Conservation (phyloP, 345 rosid species). For the Nasturtium officinale region DNA sequence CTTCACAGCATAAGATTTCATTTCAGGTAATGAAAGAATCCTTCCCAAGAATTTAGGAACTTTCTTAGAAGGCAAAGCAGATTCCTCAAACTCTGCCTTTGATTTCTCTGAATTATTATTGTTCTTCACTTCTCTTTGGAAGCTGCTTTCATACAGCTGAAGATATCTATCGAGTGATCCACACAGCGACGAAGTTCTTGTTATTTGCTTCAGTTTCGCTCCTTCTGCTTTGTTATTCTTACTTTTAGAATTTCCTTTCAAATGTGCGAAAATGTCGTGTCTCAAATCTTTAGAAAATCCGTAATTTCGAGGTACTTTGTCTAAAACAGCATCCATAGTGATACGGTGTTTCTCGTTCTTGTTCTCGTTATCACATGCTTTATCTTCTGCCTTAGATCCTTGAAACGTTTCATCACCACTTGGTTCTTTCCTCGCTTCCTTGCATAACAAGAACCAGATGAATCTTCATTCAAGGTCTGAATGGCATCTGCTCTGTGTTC, state of each 20-base stretch:
- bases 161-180: slow-evolving; percentile 66
- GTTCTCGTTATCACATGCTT: slow-evolving; percentile 61
- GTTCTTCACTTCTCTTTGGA: slow-evolving; percentile 52
- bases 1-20: slow-evolving; percentile 43
- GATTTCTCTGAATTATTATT: slow-evolving; percentile 37
- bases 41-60: slow-evolving; percentile 52
- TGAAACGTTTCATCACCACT: slow-evolving; percentile 58
- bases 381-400: slow-evolving; percentile 70
- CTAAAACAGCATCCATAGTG: slow-evolving; percentile 77
- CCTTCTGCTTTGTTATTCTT: slow-evolving; percentile 38
- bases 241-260: slow-evolving; percentile 33
- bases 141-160: slow-evolving; percentile 60
- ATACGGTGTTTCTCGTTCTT: slow-evolving; percentile 69
- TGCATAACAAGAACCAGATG: slow-evolving; percentile 42
- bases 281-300: slow-evolving; percentile 60
- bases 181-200: slow-evolving; percentile 58
- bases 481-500: slow-evolving; percentile 45
- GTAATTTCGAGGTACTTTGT: slow-evolving; percentile 69
- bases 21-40: slow-evolving; percentile 66
- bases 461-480: slow-evolving; percentile 40
- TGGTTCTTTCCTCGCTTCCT: slow-evolving; percentile 49
- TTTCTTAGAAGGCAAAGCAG: slow-evolving; percentile 17
- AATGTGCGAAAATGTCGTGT: slow-evolving; percentile 42
- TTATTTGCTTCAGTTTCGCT: slow-evolving; percentile 34
- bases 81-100: slow-evolving; percentile 44